These are phyloP conservation scores for Kwoniella pini DNA, from an alignment of 768 basidiomycete species.

Conservation along the genomic window DNA sequence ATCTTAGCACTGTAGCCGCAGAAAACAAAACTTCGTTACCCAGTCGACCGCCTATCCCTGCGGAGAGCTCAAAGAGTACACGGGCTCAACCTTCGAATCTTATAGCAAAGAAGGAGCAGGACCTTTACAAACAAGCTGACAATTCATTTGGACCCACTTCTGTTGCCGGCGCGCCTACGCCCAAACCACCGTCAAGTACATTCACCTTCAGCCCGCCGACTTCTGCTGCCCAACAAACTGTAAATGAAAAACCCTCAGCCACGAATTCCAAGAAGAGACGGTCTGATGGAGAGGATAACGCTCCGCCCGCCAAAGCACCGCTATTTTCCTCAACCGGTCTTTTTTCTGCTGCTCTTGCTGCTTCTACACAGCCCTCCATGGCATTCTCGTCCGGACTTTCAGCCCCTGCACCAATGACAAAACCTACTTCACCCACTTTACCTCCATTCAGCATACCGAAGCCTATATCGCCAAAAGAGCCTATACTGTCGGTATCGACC, in stretches of 20 bases:
- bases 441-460: conserved; percentile 16
- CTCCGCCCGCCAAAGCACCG: conserved; percentile 13
- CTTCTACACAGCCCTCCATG: not conserved
- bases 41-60: not conserved
- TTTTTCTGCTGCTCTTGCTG: conserved; percentile 2
- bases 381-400: conserved; percentile 1
- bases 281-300: not conserved
- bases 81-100: not conserved
- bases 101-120: not conserved
- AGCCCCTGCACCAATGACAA: not conserved
- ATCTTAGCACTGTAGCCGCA: conserved; percentile 1
- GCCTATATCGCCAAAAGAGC: not conserved
- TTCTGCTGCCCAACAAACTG: not conserved
- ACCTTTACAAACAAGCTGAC: too few species aligned
- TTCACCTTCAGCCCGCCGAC: conserved; percentile 6
- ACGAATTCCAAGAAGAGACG: not conserved
- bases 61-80: not conserved
- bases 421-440: conserved; percentile 7
- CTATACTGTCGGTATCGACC: conserved; percentile 1
- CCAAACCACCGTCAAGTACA: not conserved
- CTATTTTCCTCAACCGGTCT: conserved; percentile 7
- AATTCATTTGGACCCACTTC: not conserved
- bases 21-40: conserved; percentile 2
- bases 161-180: not conserved
- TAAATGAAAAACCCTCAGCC: not conserved